These are phyloP conservation scores for Auricularia sp. DNA, from an alignment of 768 basidiomycete genomes.

Conservation along the genomic window DNA sequence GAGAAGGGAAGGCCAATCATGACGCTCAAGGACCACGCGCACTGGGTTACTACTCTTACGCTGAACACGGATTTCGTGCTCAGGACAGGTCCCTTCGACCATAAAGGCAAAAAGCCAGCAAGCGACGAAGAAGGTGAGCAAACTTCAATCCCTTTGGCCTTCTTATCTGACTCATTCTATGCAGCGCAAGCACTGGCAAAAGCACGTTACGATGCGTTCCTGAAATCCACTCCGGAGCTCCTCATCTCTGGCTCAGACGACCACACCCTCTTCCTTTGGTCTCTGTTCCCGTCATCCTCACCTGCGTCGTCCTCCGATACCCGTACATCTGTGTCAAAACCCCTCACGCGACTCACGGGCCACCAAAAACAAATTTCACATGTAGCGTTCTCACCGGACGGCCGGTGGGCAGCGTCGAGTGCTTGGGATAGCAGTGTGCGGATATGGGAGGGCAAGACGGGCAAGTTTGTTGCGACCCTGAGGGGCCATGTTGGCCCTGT, in stretches of 20 bases:
- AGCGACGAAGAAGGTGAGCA: conserved; percentile 72
- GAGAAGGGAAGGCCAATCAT: conserved; percentile 76
- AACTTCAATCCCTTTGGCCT: not conserved
- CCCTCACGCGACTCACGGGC: conserved; percentile 72
- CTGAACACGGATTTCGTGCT: conserved; percentile 92
- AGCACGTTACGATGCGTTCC: conserved; percentile 63
- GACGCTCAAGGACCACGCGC: conserved; percentile 88
- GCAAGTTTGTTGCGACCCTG: conserved; percentile 78
- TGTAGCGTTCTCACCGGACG: conserved; percentile 91
- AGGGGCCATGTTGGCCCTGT: conserved; percentile 91
- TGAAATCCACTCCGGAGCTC: conserved; percentile 57
- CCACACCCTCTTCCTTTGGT: conserved; percentile 96
- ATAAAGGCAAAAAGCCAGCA: conserved; percentile 65
- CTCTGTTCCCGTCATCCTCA: no score
- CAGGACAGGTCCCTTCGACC: conserved; percentile 91
- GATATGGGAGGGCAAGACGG: conserved; percentile 69
- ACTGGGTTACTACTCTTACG: conserved; percentile 96
- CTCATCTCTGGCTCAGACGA: conserved; percentile 96
- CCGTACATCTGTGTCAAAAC: no score
- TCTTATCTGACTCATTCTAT: not conserved
- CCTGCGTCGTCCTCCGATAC: conserved; percentile 20
- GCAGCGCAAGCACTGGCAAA: conserved; percentile 68
- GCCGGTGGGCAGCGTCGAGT: conserved; percentile 81
- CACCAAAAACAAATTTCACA: conserved; percentile 93
- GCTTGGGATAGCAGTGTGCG: conserved; percentile 87